These are phyloP conservation scores for Clausena lansium DNA, from an alignment of 345 rosid species.

Conservation along the genomic window DNA sequence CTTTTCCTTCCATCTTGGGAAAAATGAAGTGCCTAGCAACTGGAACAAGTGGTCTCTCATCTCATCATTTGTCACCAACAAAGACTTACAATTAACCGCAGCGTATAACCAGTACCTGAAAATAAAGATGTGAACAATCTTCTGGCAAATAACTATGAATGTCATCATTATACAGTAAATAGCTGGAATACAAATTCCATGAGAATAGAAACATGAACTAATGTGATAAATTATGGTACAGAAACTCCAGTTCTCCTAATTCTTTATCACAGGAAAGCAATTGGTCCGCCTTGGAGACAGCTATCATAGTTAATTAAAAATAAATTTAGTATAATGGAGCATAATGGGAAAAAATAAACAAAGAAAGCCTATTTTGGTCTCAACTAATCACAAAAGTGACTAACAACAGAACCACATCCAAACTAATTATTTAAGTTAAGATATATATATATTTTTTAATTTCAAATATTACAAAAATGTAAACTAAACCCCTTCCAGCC, in stretches of 20 bases:
- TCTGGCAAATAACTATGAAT: background rate
- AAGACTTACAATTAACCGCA: conserved; percentile 78
- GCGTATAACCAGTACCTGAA: conserved; percentile 97
- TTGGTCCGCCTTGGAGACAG: background rate
- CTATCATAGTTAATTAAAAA: background rate
- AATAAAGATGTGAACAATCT: conserved; percentile 6
- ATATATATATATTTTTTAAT: no score
- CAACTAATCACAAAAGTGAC: background rate
- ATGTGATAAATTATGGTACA: background rate
- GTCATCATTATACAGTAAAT: background rate
- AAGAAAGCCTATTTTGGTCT: background rate
- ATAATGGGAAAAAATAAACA: background rate
- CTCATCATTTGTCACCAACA: conserved; percentile 88
- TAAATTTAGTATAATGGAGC: background rate
- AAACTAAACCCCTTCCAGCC: no score
- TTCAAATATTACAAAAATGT: no score
- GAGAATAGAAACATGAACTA: background rate
- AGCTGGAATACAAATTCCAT: background rate
- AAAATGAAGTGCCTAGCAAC: conserved; percentile 80
- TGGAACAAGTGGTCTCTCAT: conserved; percentile 99
- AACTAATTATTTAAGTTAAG: background rate
- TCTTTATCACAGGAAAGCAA: background rate
- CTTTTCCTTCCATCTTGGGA: conserved; percentile 98
- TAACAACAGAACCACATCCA: background rate
- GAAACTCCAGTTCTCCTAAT: background rate